Conservation (phyloP, 805 yeast genomes). For the Wickerhamiella azyma region DNA sequence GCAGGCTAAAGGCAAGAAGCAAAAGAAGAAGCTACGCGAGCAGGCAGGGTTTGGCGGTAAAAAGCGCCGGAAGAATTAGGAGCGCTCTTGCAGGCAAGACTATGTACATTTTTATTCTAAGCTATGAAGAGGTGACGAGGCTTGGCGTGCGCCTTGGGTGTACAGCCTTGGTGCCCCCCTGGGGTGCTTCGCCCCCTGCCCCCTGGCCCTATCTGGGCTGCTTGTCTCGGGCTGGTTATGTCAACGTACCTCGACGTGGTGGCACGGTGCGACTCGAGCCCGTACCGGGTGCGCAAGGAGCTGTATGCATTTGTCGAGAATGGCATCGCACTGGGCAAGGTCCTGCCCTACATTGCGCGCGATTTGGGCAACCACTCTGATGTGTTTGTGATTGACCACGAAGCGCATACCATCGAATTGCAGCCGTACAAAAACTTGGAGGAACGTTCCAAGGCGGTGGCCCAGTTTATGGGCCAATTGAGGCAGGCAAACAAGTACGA, state of each 20-base stretch:
- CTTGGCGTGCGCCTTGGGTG: too few relatives aligned
- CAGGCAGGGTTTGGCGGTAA: conserved; percentile 90
- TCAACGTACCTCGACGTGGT: conserved; percentile 9
- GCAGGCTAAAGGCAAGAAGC: conserved; percentile 62
- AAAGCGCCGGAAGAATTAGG: conserved; percentile 3
- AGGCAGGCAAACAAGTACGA: conserved; percentile 16
- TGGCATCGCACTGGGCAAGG: conserved; percentile 20
- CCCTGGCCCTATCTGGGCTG: neutral
- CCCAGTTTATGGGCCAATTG: conserved; percentile 18
- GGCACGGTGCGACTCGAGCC: conserved; percentile 8
- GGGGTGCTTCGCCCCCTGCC: neutral
- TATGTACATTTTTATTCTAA: neutral
- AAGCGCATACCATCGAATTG: neutral
- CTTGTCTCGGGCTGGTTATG: neutral
- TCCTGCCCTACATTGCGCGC: conserved; percentile 11
- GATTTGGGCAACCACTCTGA: neutral
- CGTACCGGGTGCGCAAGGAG: neutral
- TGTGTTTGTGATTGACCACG: conserved; percentile 1
- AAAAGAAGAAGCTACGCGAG: conserved; percentile 38
- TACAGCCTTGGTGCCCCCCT: too few relatives aligned
- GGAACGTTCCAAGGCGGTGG: conserved; percentile 6
- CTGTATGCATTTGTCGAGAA: conserved; percentile 23
- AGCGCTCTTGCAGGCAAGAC: too few relatives aligned
- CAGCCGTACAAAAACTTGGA: neutral
- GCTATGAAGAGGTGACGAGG: too few relatives aligned